Conservation (phyloP, 2,329 filamentous ascomycete species). For the Penicillium oxalicum region DNA sequence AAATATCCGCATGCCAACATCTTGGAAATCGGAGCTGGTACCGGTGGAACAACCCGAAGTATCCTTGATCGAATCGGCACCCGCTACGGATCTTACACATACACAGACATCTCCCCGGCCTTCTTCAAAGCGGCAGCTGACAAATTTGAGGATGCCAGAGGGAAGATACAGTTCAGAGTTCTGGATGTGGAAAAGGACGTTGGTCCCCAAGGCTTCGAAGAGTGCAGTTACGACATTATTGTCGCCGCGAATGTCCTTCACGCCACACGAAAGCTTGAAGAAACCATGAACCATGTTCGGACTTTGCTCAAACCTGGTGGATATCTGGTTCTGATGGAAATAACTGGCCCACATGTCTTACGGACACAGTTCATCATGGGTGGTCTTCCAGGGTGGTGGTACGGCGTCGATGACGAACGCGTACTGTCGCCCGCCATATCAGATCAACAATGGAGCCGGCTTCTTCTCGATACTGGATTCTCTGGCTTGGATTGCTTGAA, state of each 20-base stretch:
- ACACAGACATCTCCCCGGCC: conserved; percentile 41
- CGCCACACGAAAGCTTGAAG: conserved; percentile 25
- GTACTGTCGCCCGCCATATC: neutral
- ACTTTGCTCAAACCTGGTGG: conserved; percentile 41
- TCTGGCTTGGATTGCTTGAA: neutral
- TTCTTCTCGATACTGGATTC: conserved; percentile 1
- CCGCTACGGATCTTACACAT: conserved; percentile 24
- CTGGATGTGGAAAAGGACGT: conserved; percentile 30
- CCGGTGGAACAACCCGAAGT: neutral
- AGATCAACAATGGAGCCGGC: neutral
- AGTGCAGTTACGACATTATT: conserved; percentile 31
- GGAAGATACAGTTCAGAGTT: conserved; percentile 27
- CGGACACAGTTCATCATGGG: neutral
- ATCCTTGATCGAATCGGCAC: neutral
- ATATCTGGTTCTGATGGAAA: conserved; percentile 37
- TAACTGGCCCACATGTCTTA: neutral
- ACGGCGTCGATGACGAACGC: neutral
- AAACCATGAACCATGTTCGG: conserved; percentile 26
- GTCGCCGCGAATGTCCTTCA: conserved; percentile 39
- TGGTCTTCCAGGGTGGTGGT: conserved; percentile 1
- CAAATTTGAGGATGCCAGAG: conserved; percentile 18
- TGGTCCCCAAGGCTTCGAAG: conserved; percentile 30
- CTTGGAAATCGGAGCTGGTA: conserved; percentile 28
- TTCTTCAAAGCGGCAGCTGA: conserved; percentile 38
- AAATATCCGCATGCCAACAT: conserved; percentile 11